phyloP scores from a whole-genome alignment of 1,284 basidiomycete species.

The Cystobasidiaceae sp. region DNA sequence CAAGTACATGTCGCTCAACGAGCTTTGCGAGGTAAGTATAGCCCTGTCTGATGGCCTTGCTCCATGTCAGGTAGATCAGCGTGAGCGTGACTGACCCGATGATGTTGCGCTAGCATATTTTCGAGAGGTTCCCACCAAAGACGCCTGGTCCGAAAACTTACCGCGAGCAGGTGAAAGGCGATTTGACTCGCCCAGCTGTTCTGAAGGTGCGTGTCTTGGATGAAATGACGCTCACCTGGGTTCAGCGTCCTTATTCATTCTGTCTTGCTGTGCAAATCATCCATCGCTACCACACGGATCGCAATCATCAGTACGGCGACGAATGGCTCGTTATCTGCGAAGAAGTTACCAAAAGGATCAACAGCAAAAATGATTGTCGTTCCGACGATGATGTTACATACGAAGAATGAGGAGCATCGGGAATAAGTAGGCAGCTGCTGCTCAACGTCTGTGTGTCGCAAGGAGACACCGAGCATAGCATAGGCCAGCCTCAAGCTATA shows the following conservation, averaged over 20 bases:
- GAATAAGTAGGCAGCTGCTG: too few relatives aligned
- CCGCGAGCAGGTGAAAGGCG: neutral
- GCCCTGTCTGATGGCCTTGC: neutral
- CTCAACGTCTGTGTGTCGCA: too few relatives aligned
- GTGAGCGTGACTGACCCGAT: neutral
- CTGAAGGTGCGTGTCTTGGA: neutral
- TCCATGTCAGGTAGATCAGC: neutral
- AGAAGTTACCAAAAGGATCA: neutral
- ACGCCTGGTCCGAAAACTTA: neutral
- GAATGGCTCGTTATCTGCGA: neutral
- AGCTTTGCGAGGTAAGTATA: neutral
- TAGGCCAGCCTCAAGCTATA: too few relatives aligned
- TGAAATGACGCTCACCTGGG: neutral
- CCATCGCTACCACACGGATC: neutral
- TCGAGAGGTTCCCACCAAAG: neutral
- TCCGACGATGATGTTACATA: too few relatives aligned
- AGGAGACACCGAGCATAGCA: too few relatives aligned
- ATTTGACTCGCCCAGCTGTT: neutral
- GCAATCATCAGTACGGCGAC: neutral
- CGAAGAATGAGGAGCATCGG: too few relatives aligned
- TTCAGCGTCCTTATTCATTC: neutral
- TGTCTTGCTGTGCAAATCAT: neutral
- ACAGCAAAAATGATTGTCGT: neutral
- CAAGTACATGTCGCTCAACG: neutral
- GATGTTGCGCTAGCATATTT: neutral